Base-by-base conservation (phyloP, 139 green algal genomes). In the Haematococcus sp. region DNA sequence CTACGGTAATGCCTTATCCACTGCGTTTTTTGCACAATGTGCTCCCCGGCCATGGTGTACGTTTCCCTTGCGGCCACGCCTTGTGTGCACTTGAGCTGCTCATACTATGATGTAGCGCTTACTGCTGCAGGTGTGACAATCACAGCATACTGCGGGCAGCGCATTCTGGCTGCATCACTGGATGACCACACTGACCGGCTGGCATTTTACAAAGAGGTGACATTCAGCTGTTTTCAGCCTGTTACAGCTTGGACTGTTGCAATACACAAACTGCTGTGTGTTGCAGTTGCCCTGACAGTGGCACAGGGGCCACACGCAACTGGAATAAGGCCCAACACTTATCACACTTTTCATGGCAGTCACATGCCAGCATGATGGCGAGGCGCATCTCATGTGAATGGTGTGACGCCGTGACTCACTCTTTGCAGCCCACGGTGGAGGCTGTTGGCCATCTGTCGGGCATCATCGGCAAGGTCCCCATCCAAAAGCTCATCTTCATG, bases 401-500 rank as follows among this genome's bases (percentile, higher is more conserved):
- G n/a, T n/a, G n/a, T n/a, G n/a, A n/a, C n/a, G n/a, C n/a, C n/a
- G n/a, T n/a, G n/a, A n/a, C n/a, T n/a, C n/a, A n/a, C n/a, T n/a
- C n/a, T n/a, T 30, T 43, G 64, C 59, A 79, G 73, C 73, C 73
- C 17, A 13, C 30, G 32, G 73, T 79, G 52, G 81, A 84, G 61
- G 65, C 78, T 5, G 74, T 86, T 17, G 81, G 79, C 23, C 67
- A 76, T 43, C 30, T 87, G 31, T 56, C 33, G 5, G 28, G 16
- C 0, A 20, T 72, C n/a, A 28, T 84, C 16, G 65, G 68, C 23
- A 58, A 76, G 65, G n/a, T 76, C 23, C 30, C 61, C 16, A 71
- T 90, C 13, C 77, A 88, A 15, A 94, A 95, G 74, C 67, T 91
- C 23, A 92, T 93, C 17, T 89, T 94, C 75, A 92, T 94, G 87